phyloP scores from a whole-genome alignment of 2,329 filamentous ascomycete species.

The Venturia effusa region DNA sequence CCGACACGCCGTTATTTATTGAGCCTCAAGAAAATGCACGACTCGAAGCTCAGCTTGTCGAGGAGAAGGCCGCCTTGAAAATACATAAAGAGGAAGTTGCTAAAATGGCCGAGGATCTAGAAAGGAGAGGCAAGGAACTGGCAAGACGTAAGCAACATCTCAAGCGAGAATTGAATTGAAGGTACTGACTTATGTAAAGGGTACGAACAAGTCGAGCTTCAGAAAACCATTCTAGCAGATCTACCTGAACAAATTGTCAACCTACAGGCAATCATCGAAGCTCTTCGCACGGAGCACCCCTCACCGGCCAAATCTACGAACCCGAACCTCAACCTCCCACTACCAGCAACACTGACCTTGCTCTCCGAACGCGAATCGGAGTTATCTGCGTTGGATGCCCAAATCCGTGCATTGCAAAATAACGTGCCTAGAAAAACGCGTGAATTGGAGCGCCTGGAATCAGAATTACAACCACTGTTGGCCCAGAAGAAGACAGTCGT shows the following conservation, averaged over 20 bases:
- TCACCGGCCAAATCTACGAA: constrained; percentile 19
- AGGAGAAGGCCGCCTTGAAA: constrained; percentile 64
- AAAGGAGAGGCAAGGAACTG: constrained; percentile 50
- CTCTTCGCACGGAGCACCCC: constrained; percentile 29
- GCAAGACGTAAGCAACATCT: constrained; percentile 32
- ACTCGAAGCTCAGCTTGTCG: constrained; percentile 40
- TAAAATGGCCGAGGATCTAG: constrained; percentile 61
- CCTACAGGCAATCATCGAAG: constrained; percentile 39
- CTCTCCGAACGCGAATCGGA: constrained; percentile 31
- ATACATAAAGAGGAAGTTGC: constrained; percentile 70
- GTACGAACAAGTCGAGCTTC: constrained; percentile 43
- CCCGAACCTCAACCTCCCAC: constrained; percentile 32
- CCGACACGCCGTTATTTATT: constrained; percentile 78
- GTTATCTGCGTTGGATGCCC: constrained; percentile 29
- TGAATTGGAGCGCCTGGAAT: constrained; percentile 55
- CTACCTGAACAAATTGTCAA: constrained; percentile 42
- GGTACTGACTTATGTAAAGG: constrained; percentile 22
- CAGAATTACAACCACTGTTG: constrained; percentile 59
- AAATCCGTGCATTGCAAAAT: constrained; percentile 42
- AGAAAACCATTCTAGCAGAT: constrained; percentile 38
- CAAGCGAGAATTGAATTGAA: background rate
- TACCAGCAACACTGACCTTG: constrained; percentile 31
- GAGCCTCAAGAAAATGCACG: constrained; percentile 71
- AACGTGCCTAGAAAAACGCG: constrained; percentile 55
- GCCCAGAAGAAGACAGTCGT: constrained; percentile 53